Evolutionary conservation across 2,329 filamentous ascomycete species (phyloP).

Genomic region (Botryotinia narcissicola): DNA sequence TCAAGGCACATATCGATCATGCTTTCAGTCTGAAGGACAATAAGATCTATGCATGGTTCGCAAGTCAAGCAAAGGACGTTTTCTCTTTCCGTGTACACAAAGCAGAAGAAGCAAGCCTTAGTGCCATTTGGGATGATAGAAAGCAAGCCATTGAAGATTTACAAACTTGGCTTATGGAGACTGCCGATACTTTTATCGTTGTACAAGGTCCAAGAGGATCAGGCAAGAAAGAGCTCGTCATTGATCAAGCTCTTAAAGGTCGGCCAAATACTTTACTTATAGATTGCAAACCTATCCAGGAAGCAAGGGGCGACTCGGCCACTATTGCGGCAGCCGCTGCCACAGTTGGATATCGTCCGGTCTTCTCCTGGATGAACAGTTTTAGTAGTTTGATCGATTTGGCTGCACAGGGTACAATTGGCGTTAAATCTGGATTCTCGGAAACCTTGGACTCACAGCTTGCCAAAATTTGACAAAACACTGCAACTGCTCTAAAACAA

Average conservation of each 20-base stretch:
- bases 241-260: slow-evolving; percentile 77
- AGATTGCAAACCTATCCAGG: slow-evolving; percentile 90
- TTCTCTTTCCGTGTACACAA: slow-evolving; percentile 57
- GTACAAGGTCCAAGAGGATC: slow-evolving; percentile 90
- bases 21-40: slow-evolving; percentile 73
- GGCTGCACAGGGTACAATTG: slow-evolving; percentile 89
- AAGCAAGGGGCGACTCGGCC: slow-evolving; percentile 81
- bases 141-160: slow-evolving; percentile 79
- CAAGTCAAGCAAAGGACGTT: slow-evolving; percentile 65
- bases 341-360: slow-evolving; percentile 84
- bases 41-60: slow-evolving; percentile 75
- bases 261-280: slow-evolving; percentile 77
- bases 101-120: slow-evolving; percentile 66
- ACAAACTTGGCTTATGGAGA: slow-evolving; percentile 82
- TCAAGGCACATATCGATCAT: slow-evolving; percentile 81
- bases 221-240: slow-evolving; percentile 82
- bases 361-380: slow-evolving; percentile 96
- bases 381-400: slow-evolving; percentile 90
- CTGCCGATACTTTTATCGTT: slow-evolving; percentile 87
- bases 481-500: slow-evolving; percentile 72
- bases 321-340: slow-evolving; percentile 79
- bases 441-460: slow-evolving; percentile 89
- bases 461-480: slow-evolving; percentile 84
- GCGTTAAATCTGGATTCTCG: slow-evolving; percentile 90
- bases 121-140: slow-evolving; percentile 59